Conservation (phyloP, 1,284 basidiomycete species). For the Sporisorium graminicola region DNA sequence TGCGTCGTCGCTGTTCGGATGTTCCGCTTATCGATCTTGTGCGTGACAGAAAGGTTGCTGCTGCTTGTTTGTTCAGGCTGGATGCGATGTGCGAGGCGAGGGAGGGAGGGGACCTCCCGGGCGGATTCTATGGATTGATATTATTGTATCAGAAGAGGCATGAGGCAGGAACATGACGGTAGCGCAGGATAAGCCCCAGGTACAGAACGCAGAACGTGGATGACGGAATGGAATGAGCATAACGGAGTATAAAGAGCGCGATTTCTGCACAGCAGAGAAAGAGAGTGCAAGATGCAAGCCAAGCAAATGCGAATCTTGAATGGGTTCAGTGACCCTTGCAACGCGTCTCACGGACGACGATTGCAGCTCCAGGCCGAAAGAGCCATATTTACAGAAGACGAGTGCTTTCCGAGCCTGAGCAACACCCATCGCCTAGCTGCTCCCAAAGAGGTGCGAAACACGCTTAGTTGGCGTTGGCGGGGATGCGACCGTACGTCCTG, state of each 20-base stretch:
- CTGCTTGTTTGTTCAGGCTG: background rate
- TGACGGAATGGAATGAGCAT: conserved; percentile 3
- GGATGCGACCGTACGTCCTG: conserved; percentile 78
- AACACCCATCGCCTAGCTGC: background rate
- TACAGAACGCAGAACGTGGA: conserved; percentile 6
- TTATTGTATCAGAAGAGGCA: conserved; percentile 16
- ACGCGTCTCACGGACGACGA: background rate
- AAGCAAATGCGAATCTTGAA: background rate
- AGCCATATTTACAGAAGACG: conserved; percentile 6
- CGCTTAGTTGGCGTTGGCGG: conserved; percentile 47
- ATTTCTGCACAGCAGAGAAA: background rate
- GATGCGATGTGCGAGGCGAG: conserved; percentile 4
- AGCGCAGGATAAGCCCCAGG: background rate
- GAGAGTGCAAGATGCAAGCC: conserved; percentile 1
- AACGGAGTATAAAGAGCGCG: background rate
- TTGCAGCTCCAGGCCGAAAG: background rate
- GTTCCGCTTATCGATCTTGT: background rate
- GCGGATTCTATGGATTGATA: conserved; percentile 18
- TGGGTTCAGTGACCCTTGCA: background rate
- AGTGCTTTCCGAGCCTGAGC: background rate
- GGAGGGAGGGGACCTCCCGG: conserved; percentile 6
- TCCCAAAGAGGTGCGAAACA: background rate
- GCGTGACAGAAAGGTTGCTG: background rate
- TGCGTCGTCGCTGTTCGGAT: conserved; percentile 9
- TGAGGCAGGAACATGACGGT: background rate